Percentiles rank a stretch among this genome's conserved stretches.
Conservation (phyloP, 2,329 filamentous ascomycete species). For the Conoideocrella luteorostrata region DNA sequence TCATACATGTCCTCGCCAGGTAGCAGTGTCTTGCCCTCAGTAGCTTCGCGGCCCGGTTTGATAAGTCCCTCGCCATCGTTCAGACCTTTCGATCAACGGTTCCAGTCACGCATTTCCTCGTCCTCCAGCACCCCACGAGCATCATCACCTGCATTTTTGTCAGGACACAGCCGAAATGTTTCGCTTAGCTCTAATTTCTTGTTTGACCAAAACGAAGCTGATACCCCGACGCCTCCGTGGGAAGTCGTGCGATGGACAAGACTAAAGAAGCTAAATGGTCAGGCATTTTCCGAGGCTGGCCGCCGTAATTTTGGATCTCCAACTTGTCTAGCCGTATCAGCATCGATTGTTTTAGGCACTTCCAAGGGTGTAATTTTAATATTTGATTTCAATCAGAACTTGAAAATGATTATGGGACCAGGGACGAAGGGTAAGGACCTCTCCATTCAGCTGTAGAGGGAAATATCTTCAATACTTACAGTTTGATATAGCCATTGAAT, state of each 20-base stretch:
- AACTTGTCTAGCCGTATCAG: conserved; percentile 83
- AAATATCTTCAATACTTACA: no score
- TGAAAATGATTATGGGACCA: conserved; percentile 89
- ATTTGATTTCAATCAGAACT: conserved; percentile 94
- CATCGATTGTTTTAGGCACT: conserved; percentile 83
- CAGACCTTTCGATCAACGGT: conserved; percentile 88
- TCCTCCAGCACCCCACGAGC: conserved; percentile 55
- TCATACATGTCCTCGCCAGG: conserved; percentile 60
- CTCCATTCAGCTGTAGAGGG: background rate
- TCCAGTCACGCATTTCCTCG: conserved; percentile 75
- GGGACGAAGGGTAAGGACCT: conserved; percentile 77
- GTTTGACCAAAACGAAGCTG: conserved; percentile 55
- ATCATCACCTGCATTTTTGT: conserved; percentile 70
- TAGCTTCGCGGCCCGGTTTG: conserved; percentile 59
- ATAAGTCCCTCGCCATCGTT: conserved; percentile 73
- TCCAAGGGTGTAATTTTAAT: conserved; percentile 90
- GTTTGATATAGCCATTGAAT: conserved; percentile 85
- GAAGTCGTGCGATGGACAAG: conserved; percentile 96
- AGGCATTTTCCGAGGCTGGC: conserved; percentile 87
- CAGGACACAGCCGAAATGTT: conserved; percentile 71
- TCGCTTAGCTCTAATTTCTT: conserved; percentile 69
- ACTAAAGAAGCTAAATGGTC: conserved; percentile 78
- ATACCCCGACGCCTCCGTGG: conserved; percentile 78
- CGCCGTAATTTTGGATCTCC: conserved; percentile 88
- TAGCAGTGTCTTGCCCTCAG: conserved; percentile 65